Evolutionary conservation across 179 eudicot species (phyloP), one percentile per base, ranked within the genome.

Genomic region (Patellifolia procumbens): DNA sequence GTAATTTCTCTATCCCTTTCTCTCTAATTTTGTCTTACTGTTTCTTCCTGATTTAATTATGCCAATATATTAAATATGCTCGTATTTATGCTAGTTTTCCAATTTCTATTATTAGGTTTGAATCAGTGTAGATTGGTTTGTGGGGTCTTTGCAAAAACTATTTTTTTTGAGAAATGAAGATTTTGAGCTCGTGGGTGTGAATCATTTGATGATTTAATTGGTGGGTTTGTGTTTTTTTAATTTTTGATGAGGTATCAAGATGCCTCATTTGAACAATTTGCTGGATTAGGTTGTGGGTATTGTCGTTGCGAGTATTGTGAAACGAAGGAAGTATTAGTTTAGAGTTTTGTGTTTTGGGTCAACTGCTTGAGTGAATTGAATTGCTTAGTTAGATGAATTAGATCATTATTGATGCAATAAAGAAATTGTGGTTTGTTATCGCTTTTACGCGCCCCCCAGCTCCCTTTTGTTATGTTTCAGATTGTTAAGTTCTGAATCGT

Each of bases 1-100:
- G 76, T 76, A 76, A 76, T 34, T 59, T 67, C 64, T 46, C 60
- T 65, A 11, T 5, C 45, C 49, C 52, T 13, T 11, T 32, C 52
- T 39, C 59, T 32, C 39, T 29, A 11, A 13, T 60, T 13, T 31
- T 5, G 8, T 53, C 10, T 3, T 34, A 3, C 1, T 11, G 2
- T 52, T 37, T 64, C 16, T n/a, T 68, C n/a, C 35, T 51, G 45
- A 64, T 64, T 34, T 61, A 20, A 45, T 20, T 29, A 7, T 22
- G 29, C 49, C 31, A 8, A 0, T 55, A 15, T 10, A 70, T 45
- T 7, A 16, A 7, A 52, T 2, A 11, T 56, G 20, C 28, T 29
- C 26, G 1, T 66, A 59, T 56, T 68, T 67, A 12, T 15, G 20
- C 42, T 67, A 26, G 37, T 2, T 66, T 28, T 15, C 31, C 32